Percentiles rank a stretch among this genome's conserved stretches.
These are phyloP conservation scores for Davidsoniella eucalypti DNA, from an alignment of 2,329 filamentous ascomycete species.

Conservation along the genomic window DNA sequence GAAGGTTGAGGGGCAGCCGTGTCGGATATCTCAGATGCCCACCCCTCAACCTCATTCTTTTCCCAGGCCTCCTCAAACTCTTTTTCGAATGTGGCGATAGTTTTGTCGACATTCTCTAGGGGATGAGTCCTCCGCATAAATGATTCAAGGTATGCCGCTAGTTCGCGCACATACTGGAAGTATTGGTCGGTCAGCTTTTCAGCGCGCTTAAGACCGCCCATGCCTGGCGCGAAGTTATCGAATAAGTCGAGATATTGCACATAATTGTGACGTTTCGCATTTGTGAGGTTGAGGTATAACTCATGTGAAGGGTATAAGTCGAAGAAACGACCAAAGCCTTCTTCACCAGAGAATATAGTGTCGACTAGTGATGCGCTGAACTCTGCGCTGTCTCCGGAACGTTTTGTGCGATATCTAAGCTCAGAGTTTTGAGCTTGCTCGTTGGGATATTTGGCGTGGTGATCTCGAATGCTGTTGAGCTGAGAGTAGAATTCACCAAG, in stretches of 20 bases:
- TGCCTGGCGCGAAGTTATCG: slow-evolving; percentile 64
- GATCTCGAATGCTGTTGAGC: slow-evolving; percentile 62
- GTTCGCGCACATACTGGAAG: slow-evolving; percentile 68
- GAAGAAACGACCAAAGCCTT: slow-evolving; percentile 82
- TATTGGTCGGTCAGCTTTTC: slow-evolving; percentile 90
- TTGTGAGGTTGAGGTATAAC: slow-evolving; percentile 74
- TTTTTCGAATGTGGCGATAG: slow-evolving; percentile 58
- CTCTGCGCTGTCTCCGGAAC: slow-evolving; percentile 41
- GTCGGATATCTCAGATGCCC: slow-evolving; percentile 42
- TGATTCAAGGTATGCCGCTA: slow-evolving; percentile 70
- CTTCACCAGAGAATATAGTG: slow-evolving; percentile 87
- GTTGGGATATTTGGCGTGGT: slow-evolving; percentile 82
- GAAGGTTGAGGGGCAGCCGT: slow-evolving; percentile 19
- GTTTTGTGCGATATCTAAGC: slow-evolving; percentile 64
- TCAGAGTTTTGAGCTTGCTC: slow-evolving; percentile 93
- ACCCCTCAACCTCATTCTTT: slow-evolving; percentile 61
- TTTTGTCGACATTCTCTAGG: slow-evolving; percentile 67
- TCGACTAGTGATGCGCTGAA: slow-evolving; percentile 49
- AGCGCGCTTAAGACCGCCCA: slow-evolving; percentile 55
- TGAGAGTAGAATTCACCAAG: slow-evolving; percentile 88
- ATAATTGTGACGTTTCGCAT: slow-evolving; percentile 72
- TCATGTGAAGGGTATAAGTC: slow-evolving; percentile 77
- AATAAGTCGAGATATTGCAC: slow-evolving; percentile 87
- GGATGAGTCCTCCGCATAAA: slow-evolving; percentile 78
- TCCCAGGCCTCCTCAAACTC: slow-evolving; percentile 79